A percentile compares a stretch with the other conserved stretches of the same genome.
Evolutionary conservation across 768 basidiomycete genomes (phyloP).

Genomic region (Auriculariales sp.): DNA sequence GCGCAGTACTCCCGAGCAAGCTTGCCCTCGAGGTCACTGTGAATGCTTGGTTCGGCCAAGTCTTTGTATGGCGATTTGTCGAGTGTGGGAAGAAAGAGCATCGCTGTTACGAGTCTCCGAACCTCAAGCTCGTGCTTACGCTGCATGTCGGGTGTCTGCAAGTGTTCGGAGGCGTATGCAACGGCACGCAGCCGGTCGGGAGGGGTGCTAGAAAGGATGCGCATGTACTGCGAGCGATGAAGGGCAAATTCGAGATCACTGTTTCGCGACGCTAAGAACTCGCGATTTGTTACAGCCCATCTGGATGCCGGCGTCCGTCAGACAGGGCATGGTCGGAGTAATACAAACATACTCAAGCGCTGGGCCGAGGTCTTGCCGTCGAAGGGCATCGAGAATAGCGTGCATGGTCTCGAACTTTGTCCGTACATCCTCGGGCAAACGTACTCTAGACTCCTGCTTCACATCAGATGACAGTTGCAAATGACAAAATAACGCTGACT

Average conservation of each 20-base stretch:
- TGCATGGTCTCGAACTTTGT: constrained; percentile 56
- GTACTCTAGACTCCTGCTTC: constrained; percentile 48
- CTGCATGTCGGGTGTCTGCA: constrained; percentile 48
- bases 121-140: constrained; percentile 55
- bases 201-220: constrained; percentile 47
- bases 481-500: constrained; percentile 24
- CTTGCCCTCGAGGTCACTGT: constrained; percentile 63
- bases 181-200: constrained; percentile 47
- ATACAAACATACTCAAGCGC: constrained; percentile 54
- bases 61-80: constrained; percentile 62
- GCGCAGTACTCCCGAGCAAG: constrained; percentile 88
- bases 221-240: constrained; percentile 82
- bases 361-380: constrained; percentile 48
- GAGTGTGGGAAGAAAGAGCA: constrained; percentile 60
- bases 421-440: constrained; percentile 35
- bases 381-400: constrained; percentile 51
- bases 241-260: constrained; percentile 83
- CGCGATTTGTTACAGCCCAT: constrained; percentile 58
- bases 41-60: constrained; percentile 53
- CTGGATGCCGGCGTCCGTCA: constrained; percentile 24
- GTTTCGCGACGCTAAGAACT: constrained; percentile 49
- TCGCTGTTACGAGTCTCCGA: constrained; percentile 52
- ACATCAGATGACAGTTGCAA: neutral
- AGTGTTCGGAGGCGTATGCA: constrained; percentile 53
- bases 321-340: neutral